phyloP scores from a whole-genome alignment of 345 rosid genomes.

The Eucalyptus curtisii region DNA sequence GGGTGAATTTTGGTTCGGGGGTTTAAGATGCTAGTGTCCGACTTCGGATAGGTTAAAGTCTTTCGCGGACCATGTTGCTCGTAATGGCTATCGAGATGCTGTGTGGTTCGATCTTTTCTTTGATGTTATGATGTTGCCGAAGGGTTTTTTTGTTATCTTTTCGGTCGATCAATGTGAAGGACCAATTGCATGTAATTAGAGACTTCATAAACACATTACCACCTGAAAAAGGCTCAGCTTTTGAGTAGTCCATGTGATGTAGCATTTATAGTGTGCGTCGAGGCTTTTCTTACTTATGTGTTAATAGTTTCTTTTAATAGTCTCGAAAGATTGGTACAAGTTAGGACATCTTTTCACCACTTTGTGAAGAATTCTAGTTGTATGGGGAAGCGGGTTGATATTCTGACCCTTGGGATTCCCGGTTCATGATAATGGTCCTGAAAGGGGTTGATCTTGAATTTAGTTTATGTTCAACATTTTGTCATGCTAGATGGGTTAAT shows the following conservation, averaged over 20 bases:
- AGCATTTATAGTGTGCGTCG: not conserved
- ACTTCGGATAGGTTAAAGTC: not conserved
- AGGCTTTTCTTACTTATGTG: not conserved
- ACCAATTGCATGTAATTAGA: not conserved
- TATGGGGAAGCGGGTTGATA: not conserved
- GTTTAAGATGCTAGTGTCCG: not conserved
- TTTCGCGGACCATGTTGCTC: not conserved
- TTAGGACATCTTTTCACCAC: not conserved
- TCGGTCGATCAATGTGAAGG: not conserved
- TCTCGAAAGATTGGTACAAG: too few species aligned
- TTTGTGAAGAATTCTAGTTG: not conserved
- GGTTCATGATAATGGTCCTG: not conserved
- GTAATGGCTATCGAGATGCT: not conserved
- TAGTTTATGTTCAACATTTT: not conserved
- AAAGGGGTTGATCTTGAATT: not conserved
- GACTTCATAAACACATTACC: not conserved
- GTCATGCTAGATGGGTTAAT: not conserved
- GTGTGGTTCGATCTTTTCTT: not conserved
- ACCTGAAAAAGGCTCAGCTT: not conserved
- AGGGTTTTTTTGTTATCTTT: not conserved
- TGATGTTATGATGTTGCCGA: not conserved
- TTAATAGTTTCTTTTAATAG: not conserved
- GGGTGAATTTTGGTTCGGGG: not conserved
- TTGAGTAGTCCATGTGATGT: not conserved
- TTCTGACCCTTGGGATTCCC: not conserved